A percentile compares a stretch with the other conserved stretches of the same genome.
Conservation (phyloP, 2,329 filamentous ascomycete genomes). For the Fusarium vanettenii region DNA sequence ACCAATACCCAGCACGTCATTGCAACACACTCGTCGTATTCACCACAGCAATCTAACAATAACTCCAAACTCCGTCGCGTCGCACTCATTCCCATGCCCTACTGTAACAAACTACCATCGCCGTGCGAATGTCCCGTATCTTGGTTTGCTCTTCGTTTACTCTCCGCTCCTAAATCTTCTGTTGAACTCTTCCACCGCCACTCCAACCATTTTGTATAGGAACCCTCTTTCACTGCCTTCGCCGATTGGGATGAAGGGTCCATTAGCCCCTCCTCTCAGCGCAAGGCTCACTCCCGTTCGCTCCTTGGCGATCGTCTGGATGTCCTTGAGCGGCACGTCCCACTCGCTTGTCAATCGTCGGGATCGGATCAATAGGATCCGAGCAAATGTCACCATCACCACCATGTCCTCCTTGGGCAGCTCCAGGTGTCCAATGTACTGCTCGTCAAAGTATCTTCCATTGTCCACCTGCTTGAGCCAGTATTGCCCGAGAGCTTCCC, state of each 20-base stretch:
- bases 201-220: conserved; percentile 72
- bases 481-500: conserved; percentile 95
- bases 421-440: conserved; percentile 96
- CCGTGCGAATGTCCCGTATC: background rate
- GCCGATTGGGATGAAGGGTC: conserved; percentile 93
- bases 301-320: conserved; percentile 98
- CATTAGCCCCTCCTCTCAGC: conserved; percentile 89
- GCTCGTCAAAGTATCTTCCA: conserved; percentile 96
- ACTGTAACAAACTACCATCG: background rate
- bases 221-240: conserved; percentile 80
- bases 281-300: conserved; percentile 91
- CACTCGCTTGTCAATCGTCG: conserved; percentile 90
- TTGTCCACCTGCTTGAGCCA: conserved; percentile 99
- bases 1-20: background rate
- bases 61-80: background rate
- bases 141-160: conserved; percentile 21
- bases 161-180: conserved; percentile 63
- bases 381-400: conserved; percentile 86
- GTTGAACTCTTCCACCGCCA: conserved; percentile 76
- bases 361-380: conserved; percentile 90
- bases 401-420: conserved; percentile 89
- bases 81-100: background rate
- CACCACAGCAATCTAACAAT: background rate
- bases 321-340: conserved; percentile 95
- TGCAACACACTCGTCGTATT: background rate